Conservation (phyloP, 1,284 basidiomycete species). For the Tremellales sp. region DNA sequence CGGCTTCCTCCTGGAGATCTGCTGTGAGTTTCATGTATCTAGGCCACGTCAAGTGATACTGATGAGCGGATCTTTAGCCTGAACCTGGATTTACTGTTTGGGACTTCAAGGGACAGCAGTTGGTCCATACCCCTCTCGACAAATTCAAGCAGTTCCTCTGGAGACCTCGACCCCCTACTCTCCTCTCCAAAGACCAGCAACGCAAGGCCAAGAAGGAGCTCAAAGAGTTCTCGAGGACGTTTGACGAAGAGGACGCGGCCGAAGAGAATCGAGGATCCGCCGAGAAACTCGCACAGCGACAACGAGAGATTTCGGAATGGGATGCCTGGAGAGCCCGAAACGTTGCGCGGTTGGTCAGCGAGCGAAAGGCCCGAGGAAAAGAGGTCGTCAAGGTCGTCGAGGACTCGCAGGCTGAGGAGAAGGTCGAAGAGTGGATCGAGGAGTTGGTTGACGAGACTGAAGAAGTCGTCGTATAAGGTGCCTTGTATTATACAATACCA, state of each 20-base stretch:
- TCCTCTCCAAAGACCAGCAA: slow-evolving; percentile 86
- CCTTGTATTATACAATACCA: slow-evolving; percentile 3
- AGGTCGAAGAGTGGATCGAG: slow-evolving; percentile 78
- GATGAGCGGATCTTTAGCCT: slow-evolving; percentile 57
- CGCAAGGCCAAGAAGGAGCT: slow-evolving; percentile 84
- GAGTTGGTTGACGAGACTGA: slow-evolving; percentile 87
- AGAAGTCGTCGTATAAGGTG: slow-evolving; percentile 56
- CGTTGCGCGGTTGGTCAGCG: slow-evolving; percentile 35
- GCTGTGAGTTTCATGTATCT: slow-evolving; percentile 58
- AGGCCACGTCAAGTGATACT: background rate
- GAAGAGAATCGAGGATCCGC: slow-evolving; percentile 93
- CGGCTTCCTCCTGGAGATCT: slow-evolving; percentile 92
- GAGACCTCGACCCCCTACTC: slow-evolving; percentile 86
- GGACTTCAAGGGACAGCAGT: slow-evolving; percentile 95
- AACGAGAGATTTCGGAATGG: slow-evolving; percentile 95
- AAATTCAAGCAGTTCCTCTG: slow-evolving; percentile 99
- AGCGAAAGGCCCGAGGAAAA: slow-evolving; percentile 35
- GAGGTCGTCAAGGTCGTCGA: slow-evolving; percentile 21
- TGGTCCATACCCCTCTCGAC: slow-evolving; percentile 83
- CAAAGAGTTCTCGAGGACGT: slow-evolving; percentile 83
- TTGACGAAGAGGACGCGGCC: slow-evolving; percentile 95
- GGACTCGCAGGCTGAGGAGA: slow-evolving; percentile 47
- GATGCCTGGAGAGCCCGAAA: slow-evolving; percentile 73
- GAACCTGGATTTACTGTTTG: slow-evolving; percentile 96
- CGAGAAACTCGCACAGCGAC: slow-evolving; percentile 85